These are phyloP conservation scores for Globisporangium carolinianum DNA, from an alignment of 352 stramenopile species.

Conservation along the genomic window DNA sequence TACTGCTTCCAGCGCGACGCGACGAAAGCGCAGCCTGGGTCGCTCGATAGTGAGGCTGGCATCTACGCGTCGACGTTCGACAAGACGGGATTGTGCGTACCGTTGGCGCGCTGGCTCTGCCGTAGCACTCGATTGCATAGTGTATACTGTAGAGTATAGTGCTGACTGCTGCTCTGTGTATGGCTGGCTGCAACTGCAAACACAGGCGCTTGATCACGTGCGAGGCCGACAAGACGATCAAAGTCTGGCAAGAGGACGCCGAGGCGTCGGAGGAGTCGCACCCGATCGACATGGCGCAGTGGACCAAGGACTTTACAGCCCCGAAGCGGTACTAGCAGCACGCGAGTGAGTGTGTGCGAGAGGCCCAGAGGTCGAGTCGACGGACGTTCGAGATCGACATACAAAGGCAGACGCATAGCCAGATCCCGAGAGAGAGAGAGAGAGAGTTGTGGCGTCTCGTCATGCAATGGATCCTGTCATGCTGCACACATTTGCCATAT, in stretches of 20 bases:
- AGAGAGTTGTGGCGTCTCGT: too few species aligned
- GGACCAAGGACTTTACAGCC: slow-evolving; percentile 92
- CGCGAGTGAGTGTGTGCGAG: neutral
- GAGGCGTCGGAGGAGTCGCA: slow-evolving; percentile 93
- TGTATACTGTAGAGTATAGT: too few species aligned
- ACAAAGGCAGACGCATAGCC: neutral
- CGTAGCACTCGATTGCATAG: too few species aligned
- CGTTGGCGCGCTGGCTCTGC: too few species aligned
- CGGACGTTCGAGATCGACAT: neutral
- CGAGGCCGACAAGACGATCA: slow-evolving; percentile 99
- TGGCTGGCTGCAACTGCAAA: neutral
- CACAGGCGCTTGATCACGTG: slow-evolving; percentile 95
- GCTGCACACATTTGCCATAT: neutral
- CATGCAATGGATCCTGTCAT: neutral
- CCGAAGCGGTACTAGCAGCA: slow-evolving; percentile 63
- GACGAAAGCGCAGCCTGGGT: slow-evolving; percentile 94
- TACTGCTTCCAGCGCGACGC: slow-evolving; percentile 96
- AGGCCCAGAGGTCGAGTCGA: too few species aligned
- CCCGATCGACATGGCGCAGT: slow-evolving; percentile 97
- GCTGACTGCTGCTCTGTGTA: slow-evolving; percentile 1
- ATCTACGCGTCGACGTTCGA: slow-evolving; percentile 98
- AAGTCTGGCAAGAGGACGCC: slow-evolving; percentile 97
- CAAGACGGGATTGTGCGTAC: slow-evolving; percentile 89
- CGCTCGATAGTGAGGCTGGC: slow-evolving; percentile 96
- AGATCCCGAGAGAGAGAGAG: neutral